phyloP scores from a whole-genome alignment of 148 eudicot genomes.

The Cornus suecica region DNA sequence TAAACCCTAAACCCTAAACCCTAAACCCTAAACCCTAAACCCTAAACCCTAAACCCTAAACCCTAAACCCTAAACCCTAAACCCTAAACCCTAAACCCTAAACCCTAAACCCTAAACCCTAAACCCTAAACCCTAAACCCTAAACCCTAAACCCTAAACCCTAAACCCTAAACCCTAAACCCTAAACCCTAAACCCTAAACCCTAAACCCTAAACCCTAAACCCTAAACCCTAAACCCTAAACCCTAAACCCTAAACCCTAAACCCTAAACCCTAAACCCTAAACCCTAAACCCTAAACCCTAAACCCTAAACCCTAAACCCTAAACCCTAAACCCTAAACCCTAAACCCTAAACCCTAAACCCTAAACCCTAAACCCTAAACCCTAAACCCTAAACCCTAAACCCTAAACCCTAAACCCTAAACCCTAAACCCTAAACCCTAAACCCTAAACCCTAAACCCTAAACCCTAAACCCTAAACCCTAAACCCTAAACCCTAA shows the following conservation, averaged over 20 bases:
- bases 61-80: constrained; percentile 7
- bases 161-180: constrained; percentile 2
- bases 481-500: background rate
- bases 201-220: constrained; percentile 2
- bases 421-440: background rate
- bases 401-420: background rate
- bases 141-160: constrained; percentile 2
- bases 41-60: constrained; percentile 8
- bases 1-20: constrained; percentile 7
- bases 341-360: background rate
- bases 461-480: background rate
- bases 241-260: constrained; percentile 2
- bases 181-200: constrained; percentile 2
- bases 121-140: constrained; percentile 2
- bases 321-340: constrained; percentile 2
- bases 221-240: constrained; percentile 1
- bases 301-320: constrained; percentile 2
- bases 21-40: constrained; percentile 10
- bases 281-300: constrained; percentile 1
- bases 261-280: constrained; percentile 2
- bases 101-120: constrained; percentile 2
- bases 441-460: background rate
- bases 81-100: constrained; percentile 4
- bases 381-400: constrained; percentile 2
- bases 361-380: constrained; percentile 2